A percentile compares a stretch with the other conserved stretches of the same genome.
Evolutionary conservation across 148 eudicot species (phyloP).

Genomic region (Rhododendron molle): DNA sequence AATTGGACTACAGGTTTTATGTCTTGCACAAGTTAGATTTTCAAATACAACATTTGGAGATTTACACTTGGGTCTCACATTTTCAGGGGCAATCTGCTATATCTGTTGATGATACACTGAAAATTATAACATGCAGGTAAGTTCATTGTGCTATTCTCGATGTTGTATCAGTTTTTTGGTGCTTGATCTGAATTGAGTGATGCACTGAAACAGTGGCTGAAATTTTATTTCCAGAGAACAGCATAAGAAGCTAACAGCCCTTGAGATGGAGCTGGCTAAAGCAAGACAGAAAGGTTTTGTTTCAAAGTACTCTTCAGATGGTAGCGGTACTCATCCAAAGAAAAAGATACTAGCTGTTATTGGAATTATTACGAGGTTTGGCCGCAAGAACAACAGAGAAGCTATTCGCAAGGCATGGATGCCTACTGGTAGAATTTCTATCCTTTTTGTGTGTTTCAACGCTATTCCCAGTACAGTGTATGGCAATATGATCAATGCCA

Average conservation of each 20-base stretch:
- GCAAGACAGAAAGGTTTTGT: conserved; percentile 71
- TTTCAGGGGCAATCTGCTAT: conserved; percentile 65
- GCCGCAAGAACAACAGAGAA: conserved; percentile 70
- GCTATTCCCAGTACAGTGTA: background rate
- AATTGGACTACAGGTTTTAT: background rate
- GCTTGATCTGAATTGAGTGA: background rate
- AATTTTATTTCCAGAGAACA: conserved; percentile 54
- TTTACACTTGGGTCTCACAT: conserved; percentile 1
- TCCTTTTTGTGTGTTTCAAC: conserved; percentile 6
- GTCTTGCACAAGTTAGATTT: background rate
- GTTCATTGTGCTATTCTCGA: conserved; percentile 13
- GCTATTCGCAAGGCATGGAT: conserved; percentile 94
- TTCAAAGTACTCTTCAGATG: conserved; percentile 39
- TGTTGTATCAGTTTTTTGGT: background rate
- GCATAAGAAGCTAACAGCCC: conserved; percentile 66
- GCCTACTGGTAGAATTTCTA: conserved; percentile 55
- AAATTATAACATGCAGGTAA: conserved; percentile 70
- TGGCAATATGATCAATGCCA: background rate
- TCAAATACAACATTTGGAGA: background rate
- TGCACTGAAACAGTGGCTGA: background rate
- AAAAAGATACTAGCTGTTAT: conserved; percentile 71
- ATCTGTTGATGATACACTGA: conserved; percentile 80
- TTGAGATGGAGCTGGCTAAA: conserved; percentile 71
- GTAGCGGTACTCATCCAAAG: conserved; percentile 31
- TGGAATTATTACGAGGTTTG: conserved; percentile 69